Evolutionary conservation across 2,329 filamentous ascomycete genomes (phyloP).

Genomic region (Venturia aucupariae): DNA sequence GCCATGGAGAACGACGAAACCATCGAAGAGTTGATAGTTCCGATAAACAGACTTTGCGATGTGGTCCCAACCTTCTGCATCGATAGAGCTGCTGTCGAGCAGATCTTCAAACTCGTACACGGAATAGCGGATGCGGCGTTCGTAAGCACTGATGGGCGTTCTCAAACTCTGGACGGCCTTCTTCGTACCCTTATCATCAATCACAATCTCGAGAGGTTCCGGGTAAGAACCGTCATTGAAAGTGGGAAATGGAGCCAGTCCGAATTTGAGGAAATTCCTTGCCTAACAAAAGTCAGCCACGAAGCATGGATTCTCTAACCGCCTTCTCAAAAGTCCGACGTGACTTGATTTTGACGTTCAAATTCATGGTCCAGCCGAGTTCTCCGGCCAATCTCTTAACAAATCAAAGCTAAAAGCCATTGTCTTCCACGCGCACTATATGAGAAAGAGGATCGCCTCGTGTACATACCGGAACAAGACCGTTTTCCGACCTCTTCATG

Average conservation of each 20-base stretch:
- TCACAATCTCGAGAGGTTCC: slow-evolving; percentile 46
- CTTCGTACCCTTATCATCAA: slow-evolving; percentile 38
- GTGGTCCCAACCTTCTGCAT: slow-evolving; percentile 74
- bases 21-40: slow-evolving; percentile 84
- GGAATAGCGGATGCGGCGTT: slow-evolving; percentile 71
- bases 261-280: slow-evolving; percentile 66
- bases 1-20: slow-evolving; percentile 83
- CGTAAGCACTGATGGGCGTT: slow-evolving; percentile 71
- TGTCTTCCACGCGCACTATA: not conserved
- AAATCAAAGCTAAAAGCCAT: not conserved
- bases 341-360: too few species aligned
- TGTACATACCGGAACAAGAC: slow-evolving; percentile 59
- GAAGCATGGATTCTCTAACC: not conserved
- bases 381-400: not conserved
- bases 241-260: slow-evolving; percentile 70
- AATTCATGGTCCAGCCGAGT: not conserved
- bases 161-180: slow-evolving; percentile 58
- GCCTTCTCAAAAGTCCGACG: not conserved
- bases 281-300: slow-evolving; percentile 24
- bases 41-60: slow-evolving; percentile 70
- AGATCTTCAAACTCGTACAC: slow-evolving; percentile 77
- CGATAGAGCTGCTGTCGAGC: slow-evolving; percentile 84
- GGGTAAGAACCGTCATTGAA: slow-evolving; percentile 71
- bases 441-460: not conserved
- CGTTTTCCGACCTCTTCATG: slow-evolving; percentile 74